A percentile compares a stretch with the other conserved stretches of the same genome.
These are phyloP conservation scores for Monilinia polystroma DNA, from an alignment of 2,329 filamentous ascomycete genomes.

Conservation along the genomic window DNA sequence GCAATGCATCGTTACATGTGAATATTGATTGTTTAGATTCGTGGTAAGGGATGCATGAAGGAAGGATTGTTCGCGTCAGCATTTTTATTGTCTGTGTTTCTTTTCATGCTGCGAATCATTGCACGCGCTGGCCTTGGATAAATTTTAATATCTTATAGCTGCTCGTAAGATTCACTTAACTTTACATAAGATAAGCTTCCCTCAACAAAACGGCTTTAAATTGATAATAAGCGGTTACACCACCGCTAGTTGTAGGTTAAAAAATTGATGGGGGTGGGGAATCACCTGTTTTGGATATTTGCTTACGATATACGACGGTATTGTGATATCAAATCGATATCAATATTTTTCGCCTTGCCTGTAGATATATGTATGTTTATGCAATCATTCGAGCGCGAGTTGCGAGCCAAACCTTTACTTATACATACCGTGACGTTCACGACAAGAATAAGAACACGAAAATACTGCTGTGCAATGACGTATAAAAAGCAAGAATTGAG, in stretches of 20 bases:
- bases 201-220: too few relatives aligned
- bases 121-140: too few relatives aligned
- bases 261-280: neutral
- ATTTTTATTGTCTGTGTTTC: too few relatives aligned
- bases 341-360: neutral
- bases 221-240: neutral
- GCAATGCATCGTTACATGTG: neutral
- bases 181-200: too few relatives aligned
- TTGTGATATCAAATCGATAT: neutral
- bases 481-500: neutral
- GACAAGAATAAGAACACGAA: neutral
- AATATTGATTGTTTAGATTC: neutral
- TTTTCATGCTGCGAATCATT: too few relatives aligned
- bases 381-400: neutral
- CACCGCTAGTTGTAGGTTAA: neutral
- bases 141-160: too few relatives aligned
- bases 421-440: neutral
- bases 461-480: neutral
- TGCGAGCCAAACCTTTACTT: neutral
- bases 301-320: neutral
- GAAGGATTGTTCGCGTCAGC: too few relatives aligned
- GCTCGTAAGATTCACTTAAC: too few relatives aligned
- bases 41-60: too few relatives aligned
- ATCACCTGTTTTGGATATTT: neutral
- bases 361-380: neutral